Conservation (phyloP, 106 monocot genomes). For the Vanilla planifolia region DNA sequence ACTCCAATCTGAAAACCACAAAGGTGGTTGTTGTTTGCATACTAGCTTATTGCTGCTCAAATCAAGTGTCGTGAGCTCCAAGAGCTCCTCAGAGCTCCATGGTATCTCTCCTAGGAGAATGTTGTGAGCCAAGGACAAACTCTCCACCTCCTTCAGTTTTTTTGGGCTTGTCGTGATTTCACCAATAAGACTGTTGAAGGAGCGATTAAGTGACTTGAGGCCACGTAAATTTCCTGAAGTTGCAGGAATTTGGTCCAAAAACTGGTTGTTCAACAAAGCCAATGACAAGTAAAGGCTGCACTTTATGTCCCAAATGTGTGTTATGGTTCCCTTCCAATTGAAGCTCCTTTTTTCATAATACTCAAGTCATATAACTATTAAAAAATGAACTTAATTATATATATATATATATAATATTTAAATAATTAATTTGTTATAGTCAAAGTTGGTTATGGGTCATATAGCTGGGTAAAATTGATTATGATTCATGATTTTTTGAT, state of each 20-base stretch:
- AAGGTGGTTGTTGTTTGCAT: too few species aligned
- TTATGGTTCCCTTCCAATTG: constrained; percentile 17
- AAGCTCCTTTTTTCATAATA: too few species aligned
- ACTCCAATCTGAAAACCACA: too few species aligned
- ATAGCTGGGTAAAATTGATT: too few species aligned
- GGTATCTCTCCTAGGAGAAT: constrained; percentile 50
- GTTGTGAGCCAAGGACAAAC: constrained; percentile 28
- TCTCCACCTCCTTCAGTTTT: constrained; percentile 19
- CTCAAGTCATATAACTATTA: too few species aligned
- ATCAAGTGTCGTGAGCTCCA: constrained; percentile 25
- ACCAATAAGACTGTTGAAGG: constrained; percentile 44
- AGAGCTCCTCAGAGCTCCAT: constrained; percentile 31
- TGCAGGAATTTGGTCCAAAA: constrained; percentile 49
- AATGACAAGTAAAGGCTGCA: constrained; percentile 3
- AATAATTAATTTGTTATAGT: too few species aligned
- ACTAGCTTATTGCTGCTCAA: constrained; percentile 24
- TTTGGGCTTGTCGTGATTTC: constrained; percentile 49
- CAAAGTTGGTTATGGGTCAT: too few species aligned
- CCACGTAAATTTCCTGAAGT: constrained; percentile 35
- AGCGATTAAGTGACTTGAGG: constrained; percentile 38
- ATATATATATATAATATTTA: too few species aligned
- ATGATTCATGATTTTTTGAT: too few species aligned
- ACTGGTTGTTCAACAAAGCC: constrained; percentile 32
- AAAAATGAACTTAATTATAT: too few species aligned
- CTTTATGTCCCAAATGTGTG: background rate